These are phyloP conservation scores for Didymella keratinophila DNA, from an alignment of 2,329 filamentous ascomycete species.

Conservation along the genomic window DNA sequence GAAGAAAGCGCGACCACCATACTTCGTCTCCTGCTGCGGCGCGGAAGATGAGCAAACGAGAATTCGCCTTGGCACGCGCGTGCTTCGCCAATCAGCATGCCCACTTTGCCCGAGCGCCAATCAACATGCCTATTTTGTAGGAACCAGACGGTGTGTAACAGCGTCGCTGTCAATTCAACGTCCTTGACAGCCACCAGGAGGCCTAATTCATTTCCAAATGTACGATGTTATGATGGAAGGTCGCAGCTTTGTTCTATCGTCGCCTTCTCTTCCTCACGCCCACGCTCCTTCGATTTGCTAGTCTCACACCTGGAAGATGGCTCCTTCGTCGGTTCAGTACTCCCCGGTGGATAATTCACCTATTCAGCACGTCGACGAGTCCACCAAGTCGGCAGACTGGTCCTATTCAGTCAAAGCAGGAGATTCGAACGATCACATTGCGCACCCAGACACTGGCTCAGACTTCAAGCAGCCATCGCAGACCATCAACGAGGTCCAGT, in stretches of 20 bases:
- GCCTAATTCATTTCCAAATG: background rate
- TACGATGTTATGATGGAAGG: background rate
- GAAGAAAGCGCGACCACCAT: background rate
- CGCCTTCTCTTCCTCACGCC: background rate
- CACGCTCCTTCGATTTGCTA: background rate
- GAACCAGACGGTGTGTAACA: background rate
- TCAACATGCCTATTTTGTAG: background rate
- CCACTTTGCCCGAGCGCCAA: background rate
- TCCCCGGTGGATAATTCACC: background rate
- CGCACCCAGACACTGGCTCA: background rate
- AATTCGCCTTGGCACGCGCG: background rate
- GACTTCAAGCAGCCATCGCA: background rate
- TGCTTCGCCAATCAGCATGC: background rate
- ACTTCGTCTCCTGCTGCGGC: background rate
- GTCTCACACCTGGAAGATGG: background rate
- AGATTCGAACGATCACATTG: background rate
- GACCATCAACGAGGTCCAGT: background rate
- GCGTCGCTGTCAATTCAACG: background rate
- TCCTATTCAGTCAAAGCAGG: background rate
- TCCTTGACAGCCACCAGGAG: background rate
- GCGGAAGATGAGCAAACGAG: background rate
- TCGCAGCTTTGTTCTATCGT: background rate
- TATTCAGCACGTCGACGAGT: background rate
- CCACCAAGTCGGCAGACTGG: background rate
- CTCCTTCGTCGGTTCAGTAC: background rate